A percentile compares a stretch with the other conserved stretches of the same genome.
These are phyloP conservation scores for Coemansia sp. DNA, from an alignment of 192 early-diverging fungal species.

Conservation along the genomic window DNA sequence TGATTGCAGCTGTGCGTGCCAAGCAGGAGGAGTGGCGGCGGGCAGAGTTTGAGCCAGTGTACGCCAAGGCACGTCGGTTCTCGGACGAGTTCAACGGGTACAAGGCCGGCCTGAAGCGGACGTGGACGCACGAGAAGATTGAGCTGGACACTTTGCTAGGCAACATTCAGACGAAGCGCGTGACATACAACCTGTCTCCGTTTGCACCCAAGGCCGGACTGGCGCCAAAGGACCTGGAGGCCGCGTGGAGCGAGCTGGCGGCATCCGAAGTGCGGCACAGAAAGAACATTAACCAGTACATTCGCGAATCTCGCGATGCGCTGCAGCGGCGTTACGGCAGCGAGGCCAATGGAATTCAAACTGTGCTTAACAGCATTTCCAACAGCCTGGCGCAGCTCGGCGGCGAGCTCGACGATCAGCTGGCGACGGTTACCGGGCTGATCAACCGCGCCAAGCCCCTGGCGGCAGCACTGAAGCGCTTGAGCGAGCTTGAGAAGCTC, in stretches of 20 bases:
- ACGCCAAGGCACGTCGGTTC: constrained; percentile 70
- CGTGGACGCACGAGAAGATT: constrained; percentile 86
- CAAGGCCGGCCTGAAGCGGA: constrained; percentile 76
- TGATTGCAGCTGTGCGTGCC: constrained; percentile 66
- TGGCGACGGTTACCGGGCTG: constrained; percentile 61
- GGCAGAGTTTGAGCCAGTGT: constrained; percentile 61
- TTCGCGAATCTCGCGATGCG: constrained; percentile 78
- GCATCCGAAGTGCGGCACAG: constrained; percentile 74
- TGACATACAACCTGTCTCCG: constrained; percentile 85
- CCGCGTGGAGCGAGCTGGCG: constrained; percentile 70
- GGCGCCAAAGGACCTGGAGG: constrained; percentile 65
- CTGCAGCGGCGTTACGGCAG: constrained; percentile 75
- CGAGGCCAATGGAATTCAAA: constrained; percentile 78
- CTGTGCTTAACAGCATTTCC: constrained; percentile 67
- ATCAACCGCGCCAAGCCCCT: constrained; percentile 54
- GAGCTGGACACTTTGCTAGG: constrained; percentile 88
- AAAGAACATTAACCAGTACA: constrained; percentile 75
- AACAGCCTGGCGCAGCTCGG: constrained; percentile 61
- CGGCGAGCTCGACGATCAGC: constrained; percentile 73
- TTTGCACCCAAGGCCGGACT: constrained; percentile 76
- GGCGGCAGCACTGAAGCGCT: constrained; percentile 48
- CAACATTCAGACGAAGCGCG: constrained; percentile 95
- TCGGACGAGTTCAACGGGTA: constrained; percentile 75
- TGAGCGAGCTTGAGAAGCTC: constrained; percentile 62
- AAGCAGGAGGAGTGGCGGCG: constrained; percentile 66